phyloP scores from a whole-genome alignment of 441 rosid genomes.

The Adansonia gregorii region DNA sequence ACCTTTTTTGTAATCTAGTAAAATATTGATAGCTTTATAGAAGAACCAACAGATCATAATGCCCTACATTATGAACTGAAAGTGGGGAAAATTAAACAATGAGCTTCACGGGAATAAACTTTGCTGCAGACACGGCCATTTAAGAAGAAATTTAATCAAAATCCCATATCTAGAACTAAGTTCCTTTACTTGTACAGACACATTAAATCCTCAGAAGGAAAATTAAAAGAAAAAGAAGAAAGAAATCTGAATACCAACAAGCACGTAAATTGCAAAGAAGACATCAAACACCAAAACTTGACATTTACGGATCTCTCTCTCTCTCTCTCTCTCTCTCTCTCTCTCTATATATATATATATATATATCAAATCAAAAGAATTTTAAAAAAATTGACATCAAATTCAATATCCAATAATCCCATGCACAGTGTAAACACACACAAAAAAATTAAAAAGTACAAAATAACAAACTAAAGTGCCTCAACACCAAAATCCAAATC shows the following conservation, averaged over 20 bases:
- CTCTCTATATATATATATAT: no score
- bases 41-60: neutral
- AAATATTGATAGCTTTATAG: neutral
- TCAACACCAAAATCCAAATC: constrained; percentile 29
- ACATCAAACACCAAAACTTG: constrained; percentile 9
- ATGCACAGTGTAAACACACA: constrained; percentile 21
- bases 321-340: no score
- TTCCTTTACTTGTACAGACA: neutral
- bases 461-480: neutral
- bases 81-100: neutral
- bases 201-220: neutral
- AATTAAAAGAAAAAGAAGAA: neutral
- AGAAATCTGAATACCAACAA: neutral
- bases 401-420: constrained; percentile 16
- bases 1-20: neutral
- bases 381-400: no score
- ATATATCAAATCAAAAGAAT: constrained; percentile 12
- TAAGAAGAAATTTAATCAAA: constrained; percentile 10
- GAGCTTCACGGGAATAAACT: constrained; percentile 2
- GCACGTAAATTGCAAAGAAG: constrained; percentile 13
- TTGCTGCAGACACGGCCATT: neutral
- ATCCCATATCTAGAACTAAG: neutral
- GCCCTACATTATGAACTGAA: neutral
- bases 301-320: constrained; percentile 9
- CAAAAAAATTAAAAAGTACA: neutral